Evolutionary conservation across 768 basidiomycete species (phyloP).

Genomic region (Collybiopsis confluens): DNA sequence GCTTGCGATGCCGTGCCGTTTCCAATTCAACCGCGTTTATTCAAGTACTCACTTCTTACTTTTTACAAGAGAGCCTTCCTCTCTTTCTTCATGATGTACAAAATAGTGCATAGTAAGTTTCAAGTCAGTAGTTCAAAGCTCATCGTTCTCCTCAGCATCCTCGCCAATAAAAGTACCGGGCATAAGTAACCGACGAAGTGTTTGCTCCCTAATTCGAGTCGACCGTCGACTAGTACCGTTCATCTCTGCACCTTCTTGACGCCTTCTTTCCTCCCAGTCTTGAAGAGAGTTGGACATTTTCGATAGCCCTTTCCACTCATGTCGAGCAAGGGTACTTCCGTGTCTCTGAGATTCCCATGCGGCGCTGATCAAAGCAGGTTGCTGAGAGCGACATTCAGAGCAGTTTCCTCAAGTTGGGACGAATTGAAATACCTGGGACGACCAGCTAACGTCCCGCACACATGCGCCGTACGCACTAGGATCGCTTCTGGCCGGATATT

Average conservation of each 20-base stretch:
- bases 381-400: slow-evolving; percentile 24
- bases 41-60: no score
- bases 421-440: slow-evolving; percentile 53
- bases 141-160: slow-evolving; percentile 13
- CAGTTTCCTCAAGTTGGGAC: neutral
- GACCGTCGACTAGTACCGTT: slow-evolving; percentile 21
- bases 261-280: slow-evolving; percentile 64
- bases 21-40: no score
- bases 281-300: slow-evolving; percentile 66
- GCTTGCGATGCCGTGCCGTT: no score
- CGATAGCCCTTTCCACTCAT: slow-evolving; percentile 92
- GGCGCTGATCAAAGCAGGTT: slow-evolving; percentile 89
- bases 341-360: slow-evolving; percentile 72
- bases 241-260: slow-evolving; percentile 19
- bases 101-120: no score
- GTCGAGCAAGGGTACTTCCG: slow-evolving; percentile 80
- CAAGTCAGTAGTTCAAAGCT: slow-evolving; percentile 8
- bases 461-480: slow-evolving; percentile 39
- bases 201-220: neutral
- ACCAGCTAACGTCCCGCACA: slow-evolving; percentile 96
- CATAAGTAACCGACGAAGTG: slow-evolving; percentile 7
- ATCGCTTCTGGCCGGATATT: slow-evolving; percentile 43
- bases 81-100: no score
- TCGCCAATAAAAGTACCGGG: slow-evolving; percentile 14
- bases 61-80: no score